Percentiles rank a stretch among this genome's conserved stretches.
phyloP scores from a whole-genome alignment of 306 rosid genomes.

The Trichosanthes cucumerina region DNA sequence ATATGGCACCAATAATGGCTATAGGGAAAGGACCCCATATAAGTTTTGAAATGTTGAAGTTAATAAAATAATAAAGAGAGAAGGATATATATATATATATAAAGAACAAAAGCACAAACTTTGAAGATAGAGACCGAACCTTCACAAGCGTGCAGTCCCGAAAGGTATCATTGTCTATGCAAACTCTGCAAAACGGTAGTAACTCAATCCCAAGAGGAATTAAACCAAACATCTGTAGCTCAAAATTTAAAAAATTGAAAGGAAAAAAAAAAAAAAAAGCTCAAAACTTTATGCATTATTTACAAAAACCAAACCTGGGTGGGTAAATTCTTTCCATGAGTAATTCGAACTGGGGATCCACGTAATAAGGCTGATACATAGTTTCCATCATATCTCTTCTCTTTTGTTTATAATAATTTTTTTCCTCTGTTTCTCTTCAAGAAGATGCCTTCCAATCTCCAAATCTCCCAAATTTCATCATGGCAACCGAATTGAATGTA shows the following conservation, averaged over 20 bases:
- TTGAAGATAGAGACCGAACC: conserved; percentile 31
- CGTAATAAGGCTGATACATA: conserved; percentile 39
- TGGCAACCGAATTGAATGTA: background rate
- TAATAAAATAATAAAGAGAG: background rate
- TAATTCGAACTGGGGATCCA: conserved; percentile 58
- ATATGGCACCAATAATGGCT: background rate
- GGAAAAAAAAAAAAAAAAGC: background rate
- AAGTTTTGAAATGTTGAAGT: no score
- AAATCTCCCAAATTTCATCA: background rate
- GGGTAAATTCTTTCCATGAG: conserved; percentile 82
- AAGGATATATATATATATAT: no score
- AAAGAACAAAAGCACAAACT: background rate
- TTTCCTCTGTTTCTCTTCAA: background rate
- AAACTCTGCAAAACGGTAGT: conserved; percentile 42
- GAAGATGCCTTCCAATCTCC: background rate
- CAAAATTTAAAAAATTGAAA: no score
- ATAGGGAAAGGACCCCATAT: no score
- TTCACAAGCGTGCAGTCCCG: conserved; percentile 63
- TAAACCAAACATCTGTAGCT: background rate
- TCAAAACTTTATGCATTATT: background rate
- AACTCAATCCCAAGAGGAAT: conserved; percentile 7
- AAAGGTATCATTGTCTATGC: conserved; percentile 74
- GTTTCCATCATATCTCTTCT: conserved; percentile 31
- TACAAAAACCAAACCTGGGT: conserved; percentile 41
- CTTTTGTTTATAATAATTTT: no score